phyloP scores from a whole-genome alignment of 805 yeast genomes.

The Pichia deserticola region DNA sequence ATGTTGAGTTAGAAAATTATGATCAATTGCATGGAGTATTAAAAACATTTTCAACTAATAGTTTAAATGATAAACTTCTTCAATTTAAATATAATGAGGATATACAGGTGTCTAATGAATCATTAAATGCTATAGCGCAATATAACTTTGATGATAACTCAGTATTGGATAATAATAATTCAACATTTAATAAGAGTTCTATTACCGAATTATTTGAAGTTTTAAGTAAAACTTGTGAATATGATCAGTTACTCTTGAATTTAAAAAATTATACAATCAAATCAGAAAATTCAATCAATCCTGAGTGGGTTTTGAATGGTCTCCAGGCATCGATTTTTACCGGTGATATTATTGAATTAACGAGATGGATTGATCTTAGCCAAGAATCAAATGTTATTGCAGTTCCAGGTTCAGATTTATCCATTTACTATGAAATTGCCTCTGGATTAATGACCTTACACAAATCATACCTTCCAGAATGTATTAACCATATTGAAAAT shows the following conservation, averaged over 20 bases:
- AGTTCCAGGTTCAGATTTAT: slow-evolving; percentile 44
- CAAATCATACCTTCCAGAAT: slow-evolving; percentile 26
- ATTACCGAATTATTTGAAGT: slow-evolving; percentile 58
- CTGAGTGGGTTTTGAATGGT: slow-evolving; percentile 62
- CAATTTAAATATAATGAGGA: slow-evolving; percentile 80
- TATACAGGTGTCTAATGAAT: slow-evolving; percentile 83
- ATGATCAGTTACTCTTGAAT: slow-evolving; percentile 53
- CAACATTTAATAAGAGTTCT: slow-evolving; percentile 24
- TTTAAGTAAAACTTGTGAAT: slow-evolving; percentile 67
- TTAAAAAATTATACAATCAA: slow-evolving; percentile 31
- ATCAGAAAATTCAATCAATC: slow-evolving; percentile 10
- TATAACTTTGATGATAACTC: slow-evolving; percentile 18
- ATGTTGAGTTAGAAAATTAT: slow-evolving; percentile 79
- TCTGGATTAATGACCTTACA: slow-evolving; percentile 46
- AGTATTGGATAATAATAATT: slow-evolving; percentile 9
- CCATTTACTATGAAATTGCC: slow-evolving; percentile 60
- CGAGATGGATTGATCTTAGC: slow-evolving; percentile 51
- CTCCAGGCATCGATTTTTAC: slow-evolving; percentile 66
- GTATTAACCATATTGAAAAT: slow-evolving; percentile 35
- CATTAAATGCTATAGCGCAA: slow-evolving; percentile 61
- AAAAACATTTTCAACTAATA: slow-evolving; percentile 60
- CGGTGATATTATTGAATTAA: slow-evolving; percentile 45
- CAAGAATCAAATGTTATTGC: slow-evolving; percentile 29
- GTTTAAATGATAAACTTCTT: slow-evolving; percentile 65
- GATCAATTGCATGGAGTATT: slow-evolving; percentile 87